phyloP scores from a whole-genome alignment of 495 filamentous ascomycete species.

The Penicillium cataractarum region DNA sequence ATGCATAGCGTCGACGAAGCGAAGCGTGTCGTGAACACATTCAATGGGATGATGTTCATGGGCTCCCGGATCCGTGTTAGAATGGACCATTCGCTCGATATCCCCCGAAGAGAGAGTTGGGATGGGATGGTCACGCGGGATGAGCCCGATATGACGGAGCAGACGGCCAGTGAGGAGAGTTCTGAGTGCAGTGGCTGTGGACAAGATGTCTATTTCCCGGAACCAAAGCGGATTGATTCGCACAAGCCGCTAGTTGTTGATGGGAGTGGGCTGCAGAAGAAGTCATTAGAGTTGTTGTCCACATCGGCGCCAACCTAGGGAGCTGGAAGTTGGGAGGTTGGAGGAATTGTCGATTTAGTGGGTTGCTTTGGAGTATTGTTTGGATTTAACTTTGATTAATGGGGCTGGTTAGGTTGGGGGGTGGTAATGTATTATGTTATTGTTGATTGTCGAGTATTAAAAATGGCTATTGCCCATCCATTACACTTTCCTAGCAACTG shows the following conservation, averaged over 20 bases:
- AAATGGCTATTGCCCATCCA: neutral
- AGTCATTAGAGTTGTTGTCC: constrained; percentile 22
- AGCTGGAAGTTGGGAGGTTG: neutral
- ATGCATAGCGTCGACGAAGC: constrained; percentile 42
- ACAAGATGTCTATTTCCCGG: constrained; percentile 6
- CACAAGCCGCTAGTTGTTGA: constrained; percentile 44
- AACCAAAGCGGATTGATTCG: constrained; percentile 7
- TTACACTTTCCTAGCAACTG: too few relatives aligned
- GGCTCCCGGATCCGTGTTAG: constrained; percentile 35
- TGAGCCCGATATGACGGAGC: neutral
- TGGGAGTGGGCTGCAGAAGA: constrained; percentile 35
- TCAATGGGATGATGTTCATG: constrained; percentile 41
- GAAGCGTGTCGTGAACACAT: constrained; percentile 32
- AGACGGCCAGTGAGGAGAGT: constrained; percentile 4
- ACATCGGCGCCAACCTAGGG: constrained; percentile 24
- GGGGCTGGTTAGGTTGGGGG: neutral
- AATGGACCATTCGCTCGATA: constrained; percentile 21
- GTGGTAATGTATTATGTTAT: constrained; percentile 13
- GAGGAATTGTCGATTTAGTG: neutral
- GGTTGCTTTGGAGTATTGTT: neutral
- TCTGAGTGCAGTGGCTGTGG: constrained; percentile 6
- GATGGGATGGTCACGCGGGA: constrained; percentile 8
- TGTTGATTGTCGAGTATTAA: neutral
- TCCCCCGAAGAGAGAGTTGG: constrained; percentile 17
- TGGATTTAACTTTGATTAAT: neutral